These are phyloP conservation scores for Neurospora sp. DNA, from an alignment of 495 filamentous ascomycete genomes.

Conservation along the genomic window DNA sequence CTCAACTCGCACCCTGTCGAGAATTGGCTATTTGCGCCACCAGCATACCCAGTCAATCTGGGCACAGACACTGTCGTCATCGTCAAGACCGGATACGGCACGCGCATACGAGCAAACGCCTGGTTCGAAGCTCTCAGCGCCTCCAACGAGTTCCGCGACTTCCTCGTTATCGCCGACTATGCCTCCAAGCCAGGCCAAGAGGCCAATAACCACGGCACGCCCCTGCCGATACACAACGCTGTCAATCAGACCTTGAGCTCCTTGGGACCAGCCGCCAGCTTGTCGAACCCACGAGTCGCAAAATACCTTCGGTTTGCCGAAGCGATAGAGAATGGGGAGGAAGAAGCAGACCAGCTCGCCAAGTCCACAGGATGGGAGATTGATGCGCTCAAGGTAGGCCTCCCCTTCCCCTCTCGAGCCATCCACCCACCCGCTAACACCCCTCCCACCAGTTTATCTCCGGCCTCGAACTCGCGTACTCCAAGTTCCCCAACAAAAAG, in stretches of 20 bases:
- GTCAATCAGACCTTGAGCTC: conserved; percentile 22
- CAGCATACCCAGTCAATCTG: conserved; percentile 16
- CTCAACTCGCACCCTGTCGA: conserved; percentile 1
- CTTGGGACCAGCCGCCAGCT: background rate
- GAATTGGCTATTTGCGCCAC: conserved; percentile 11
- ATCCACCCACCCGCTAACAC: background rate
- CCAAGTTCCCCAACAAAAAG: conserved; percentile 32
- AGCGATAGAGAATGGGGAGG: conserved; percentile 24
- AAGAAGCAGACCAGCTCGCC: conserved; percentile 22
- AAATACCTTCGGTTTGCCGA: conserved; percentile 28
- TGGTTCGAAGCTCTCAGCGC: conserved; percentile 26
- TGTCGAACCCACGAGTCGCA: conserved; percentile 16
- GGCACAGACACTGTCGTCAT: conserved; percentile 29
- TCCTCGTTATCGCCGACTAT: conserved; percentile 34
- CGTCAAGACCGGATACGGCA: conserved; percentile 39
- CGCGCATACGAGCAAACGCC: conserved; percentile 23
- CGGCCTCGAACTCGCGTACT: conserved; percentile 32
- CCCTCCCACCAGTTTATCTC: conserved; percentile 28
- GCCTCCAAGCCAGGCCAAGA: conserved; percentile 1
- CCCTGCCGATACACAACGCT: conserved; percentile 24
- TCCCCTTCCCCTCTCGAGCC: no score
- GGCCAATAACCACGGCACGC: conserved; percentile 8
- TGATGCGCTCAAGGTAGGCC: conserved; percentile 36
- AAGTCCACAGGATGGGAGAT: conserved; percentile 35
- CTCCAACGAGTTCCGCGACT: conserved; percentile 17